A percentile compares a stretch with the other conserved stretches of the same genome.
Evolutionary conservation across 164 flowering plant genomes (phyloP).

Genomic region (Vitis vinifera): DNA sequence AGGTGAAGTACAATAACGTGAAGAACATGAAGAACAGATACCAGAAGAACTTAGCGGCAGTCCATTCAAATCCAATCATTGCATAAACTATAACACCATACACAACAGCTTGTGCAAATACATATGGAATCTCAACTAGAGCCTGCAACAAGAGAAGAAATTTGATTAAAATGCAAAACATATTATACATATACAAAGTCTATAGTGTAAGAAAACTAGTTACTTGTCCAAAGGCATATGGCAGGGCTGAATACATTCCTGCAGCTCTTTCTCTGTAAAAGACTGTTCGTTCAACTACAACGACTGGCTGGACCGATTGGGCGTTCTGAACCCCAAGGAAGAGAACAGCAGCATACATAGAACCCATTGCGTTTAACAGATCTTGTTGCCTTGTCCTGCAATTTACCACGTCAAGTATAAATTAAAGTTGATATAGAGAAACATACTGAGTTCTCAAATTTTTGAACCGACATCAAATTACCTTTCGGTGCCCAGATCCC

Average conservation of each 20-base stretch:
- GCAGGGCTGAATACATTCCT: slow-evolving; percentile 49
- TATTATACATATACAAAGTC: background rate
- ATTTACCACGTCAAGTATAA: background rate
- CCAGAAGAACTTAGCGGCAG: slow-evolving; percentile 35
- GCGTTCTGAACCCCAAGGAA: slow-evolving; percentile 43
- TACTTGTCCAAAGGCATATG: slow-evolving; percentile 49
- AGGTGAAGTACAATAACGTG: slow-evolving; percentile 41
- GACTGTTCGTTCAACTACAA: slow-evolving; percentile 43
- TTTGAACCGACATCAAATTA: slow-evolving; percentile 6
- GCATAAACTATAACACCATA: slow-evolving; percentile 39
- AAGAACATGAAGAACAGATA: slow-evolving; percentile 40
- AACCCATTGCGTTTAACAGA: slow-evolving; percentile 44
- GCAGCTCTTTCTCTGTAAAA: slow-evolving; percentile 49
- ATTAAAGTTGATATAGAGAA: background rate
- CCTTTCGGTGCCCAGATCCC: slow-evolving; percentile 41
- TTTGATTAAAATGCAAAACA: no score
- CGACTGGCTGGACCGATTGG: slow-evolving; percentile 38
- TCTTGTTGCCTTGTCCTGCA: slow-evolving; percentile 36
- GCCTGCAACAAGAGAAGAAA: slow-evolving; percentile 23
- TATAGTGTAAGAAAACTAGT: background rate
- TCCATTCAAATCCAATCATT: slow-evolving; percentile 50
- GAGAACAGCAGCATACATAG: slow-evolving; percentile 39
- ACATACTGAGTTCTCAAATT: background rate
- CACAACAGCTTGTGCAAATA: slow-evolving; percentile 26
- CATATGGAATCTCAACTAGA: slow-evolving; percentile 39